phyloP scores from a whole-genome alignment of 345 rosid species.

The Dovyalis caffra region DNA sequence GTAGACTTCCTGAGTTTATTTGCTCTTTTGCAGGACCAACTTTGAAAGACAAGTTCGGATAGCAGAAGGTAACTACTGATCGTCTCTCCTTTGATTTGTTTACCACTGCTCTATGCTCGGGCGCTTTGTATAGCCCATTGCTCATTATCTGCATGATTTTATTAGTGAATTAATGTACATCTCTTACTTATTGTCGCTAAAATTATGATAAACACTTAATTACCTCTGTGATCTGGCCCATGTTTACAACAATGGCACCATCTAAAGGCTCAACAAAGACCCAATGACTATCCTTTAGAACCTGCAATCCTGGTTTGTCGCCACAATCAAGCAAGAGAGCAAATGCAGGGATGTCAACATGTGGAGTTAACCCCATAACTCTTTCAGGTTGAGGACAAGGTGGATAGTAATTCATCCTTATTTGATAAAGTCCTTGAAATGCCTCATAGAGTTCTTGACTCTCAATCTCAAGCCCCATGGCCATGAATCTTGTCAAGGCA shows the following conservation, averaged over 20 bases:
- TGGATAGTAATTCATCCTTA: conserved; percentile 23
- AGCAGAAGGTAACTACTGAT: conserved; percentile 37
- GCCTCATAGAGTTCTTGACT: conserved; percentile 13
- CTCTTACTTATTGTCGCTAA: neutral
- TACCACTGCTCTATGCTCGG: conserved; percentile 23
- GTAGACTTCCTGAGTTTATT: conserved; percentile 14
- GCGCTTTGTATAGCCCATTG: conserved; percentile 28
- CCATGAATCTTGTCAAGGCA: conserved; percentile 15
- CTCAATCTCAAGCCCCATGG: conserved; percentile 15
- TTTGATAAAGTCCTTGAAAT: conserved; percentile 6
- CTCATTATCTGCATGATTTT: conserved; percentile 18
- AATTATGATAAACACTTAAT: neutral
- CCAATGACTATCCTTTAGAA: conserved; percentile 17
- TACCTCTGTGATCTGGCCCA: conserved; percentile 23
- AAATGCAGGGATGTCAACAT: conserved; percentile 22
- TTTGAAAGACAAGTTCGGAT: conserved; percentile 25
- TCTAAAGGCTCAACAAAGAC: conserved; percentile 14
- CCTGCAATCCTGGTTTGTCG: conserved; percentile 20
- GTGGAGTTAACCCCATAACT: conserved; percentile 13
- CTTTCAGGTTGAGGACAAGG: conserved; percentile 21
- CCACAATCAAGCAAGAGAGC: conserved; percentile 24
- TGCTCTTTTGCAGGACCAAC: conserved; percentile 37
- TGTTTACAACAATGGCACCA: conserved; percentile 17
- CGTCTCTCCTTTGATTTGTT: conserved; percentile 24
- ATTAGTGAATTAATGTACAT: neutral